Base-by-base conservation (phyloP, 108 stramenopile genomes). In the Nitzschia palea region DNA sequence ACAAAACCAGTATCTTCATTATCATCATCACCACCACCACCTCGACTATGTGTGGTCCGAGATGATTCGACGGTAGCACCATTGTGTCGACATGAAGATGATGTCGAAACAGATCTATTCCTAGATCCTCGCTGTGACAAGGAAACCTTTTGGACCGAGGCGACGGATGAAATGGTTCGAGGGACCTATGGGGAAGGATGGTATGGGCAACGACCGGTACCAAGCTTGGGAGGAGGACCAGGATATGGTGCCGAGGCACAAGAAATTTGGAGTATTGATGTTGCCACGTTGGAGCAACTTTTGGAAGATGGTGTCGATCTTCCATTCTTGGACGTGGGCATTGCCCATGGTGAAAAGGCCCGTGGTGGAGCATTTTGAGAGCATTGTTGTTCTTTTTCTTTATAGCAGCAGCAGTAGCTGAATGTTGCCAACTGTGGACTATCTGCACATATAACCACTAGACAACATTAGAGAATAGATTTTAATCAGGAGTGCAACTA, bases 291-390 rank as follows among this genome's bases (percentile, higher is more conserved):
- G 42, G 81, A 78, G 50, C 20, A 64, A 55, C 40, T 85, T 33
- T 17, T 33, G n/a, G 65, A 57, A 26, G 87, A 83, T 34, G 73
- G 70, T 14, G 82, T 88, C 0, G 55, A 78, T 15, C 23, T 88
- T 28, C 87, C 87, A 10, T 36, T 79, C 12, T 64, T 89, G 68
- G 83, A 89, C 60, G 51, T 82, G 10, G 88, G 85, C 25, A 86
- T 86, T 69, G 83, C 88, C 51, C 88, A 84, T 68, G 88, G 85
- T 27, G 88, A 86, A 77, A 89, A 88, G 70, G 87, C 87, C 12
- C 58, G 87, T 15, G 84, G 79, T 27, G 87, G 87, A 2, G 78
- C 87, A 4, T 74, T 80, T 18, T 76, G 48, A 66, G 20, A 37
- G 22, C 9, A 20, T n/a, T n/a, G n/a, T n/a, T n/a, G n/a, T n/a